These are phyloP conservation scores for Pyricularia sp. DNA, from an alignment of 2,329 filamentous ascomycete genomes.

Conservation along the genomic window DNA sequence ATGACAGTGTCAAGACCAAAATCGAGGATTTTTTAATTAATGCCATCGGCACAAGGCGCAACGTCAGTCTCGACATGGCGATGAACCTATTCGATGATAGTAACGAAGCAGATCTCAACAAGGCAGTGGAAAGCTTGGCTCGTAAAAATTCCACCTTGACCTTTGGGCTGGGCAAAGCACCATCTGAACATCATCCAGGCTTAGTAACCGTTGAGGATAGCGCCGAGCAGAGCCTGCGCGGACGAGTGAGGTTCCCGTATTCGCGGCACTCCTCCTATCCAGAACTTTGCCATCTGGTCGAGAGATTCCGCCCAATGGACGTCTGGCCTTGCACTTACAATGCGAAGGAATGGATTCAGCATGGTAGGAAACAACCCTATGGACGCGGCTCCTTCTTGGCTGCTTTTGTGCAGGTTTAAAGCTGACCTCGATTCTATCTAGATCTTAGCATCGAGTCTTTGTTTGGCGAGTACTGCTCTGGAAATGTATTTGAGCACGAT, in stretches of 20 bases:
- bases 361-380: slow-evolving; percentile 22
- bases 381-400: not conserved
- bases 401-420: not conserved
- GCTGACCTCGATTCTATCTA: slow-evolving; percentile 8
- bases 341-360: slow-evolving; percentile 47
- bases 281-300: slow-evolving; percentile 65
- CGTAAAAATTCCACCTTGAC: slow-evolving; percentile 5
- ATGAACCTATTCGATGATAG: slow-evolving; percentile 17
- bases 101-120: slow-evolving; percentile 17
- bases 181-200: slow-evolving; percentile 6
- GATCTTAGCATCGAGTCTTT: slow-evolving; percentile 54
- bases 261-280: slow-evolving; percentile 81
- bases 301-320: slow-evolving; percentile 61
- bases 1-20: slow-evolving; percentile 12
- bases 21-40: slow-evolving; percentile 14
- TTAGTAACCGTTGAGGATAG: not conserved
- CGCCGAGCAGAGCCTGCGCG: slow-evolving; percentile 20
- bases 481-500: slow-evolving; percentile 56
- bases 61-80: slow-evolving; percentile 23
- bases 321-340: slow-evolving; percentile 77
- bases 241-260: slow-evolving; percentile 61
- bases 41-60: slow-evolving; percentile 17
- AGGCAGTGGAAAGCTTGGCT: slow-evolving; percentile 12
- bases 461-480: slow-evolving; percentile 63
- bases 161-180: slow-evolving; percentile 6